Percentiles rank a stretch among this genome's conserved stretches.
Evolutionary conservation across 805 yeast genomes (phyloP).

Genomic region (Kregervanrija delftensis): DNA sequence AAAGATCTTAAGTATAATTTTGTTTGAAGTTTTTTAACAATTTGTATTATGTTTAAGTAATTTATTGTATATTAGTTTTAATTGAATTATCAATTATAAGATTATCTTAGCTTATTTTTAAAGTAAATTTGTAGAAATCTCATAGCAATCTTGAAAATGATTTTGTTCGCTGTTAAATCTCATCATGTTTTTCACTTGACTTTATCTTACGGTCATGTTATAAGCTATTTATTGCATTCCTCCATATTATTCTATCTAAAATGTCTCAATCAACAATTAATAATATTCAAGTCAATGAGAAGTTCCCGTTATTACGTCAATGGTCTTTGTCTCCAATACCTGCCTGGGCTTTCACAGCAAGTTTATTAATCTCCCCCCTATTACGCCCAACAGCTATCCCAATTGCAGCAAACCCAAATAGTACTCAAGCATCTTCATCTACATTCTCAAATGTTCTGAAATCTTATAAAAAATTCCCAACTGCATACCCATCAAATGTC

Average conservation of each 20-base stretch:
- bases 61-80: conserved; percentile 18
- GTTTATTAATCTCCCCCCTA: conserved; percentile 25
- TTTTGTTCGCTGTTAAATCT: too few relatives aligned
- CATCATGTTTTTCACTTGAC: too few relatives aligned
- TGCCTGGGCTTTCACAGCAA: conserved; percentile 34
- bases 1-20: conserved; percentile 56
- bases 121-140: too few relatives aligned
- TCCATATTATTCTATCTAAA: too few relatives aligned
- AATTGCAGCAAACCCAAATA: conserved; percentile 8
- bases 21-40: conserved; percentile 1
- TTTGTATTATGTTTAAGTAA: conserved; percentile 3
- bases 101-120: too few relatives aligned
- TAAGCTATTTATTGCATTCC: too few relatives aligned
- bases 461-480: not conserved
- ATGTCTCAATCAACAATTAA: too few relatives aligned
- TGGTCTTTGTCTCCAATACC: conserved; percentile 37
- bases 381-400: conserved; percentile 16
- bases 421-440: conserved; percentile 4
- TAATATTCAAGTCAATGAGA: too few relatives aligned
- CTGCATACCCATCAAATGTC: conserved; percentile 23
- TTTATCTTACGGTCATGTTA: too few relatives aligned
- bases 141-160: too few relatives aligned
- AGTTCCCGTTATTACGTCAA: not conserved
- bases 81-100: conserved; percentile 1
- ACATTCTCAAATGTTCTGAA: not conserved